Evolutionary conservation across 306 rosid genomes (phyloP).

Genomic region (Fragaria nilgerrensis): DNA sequence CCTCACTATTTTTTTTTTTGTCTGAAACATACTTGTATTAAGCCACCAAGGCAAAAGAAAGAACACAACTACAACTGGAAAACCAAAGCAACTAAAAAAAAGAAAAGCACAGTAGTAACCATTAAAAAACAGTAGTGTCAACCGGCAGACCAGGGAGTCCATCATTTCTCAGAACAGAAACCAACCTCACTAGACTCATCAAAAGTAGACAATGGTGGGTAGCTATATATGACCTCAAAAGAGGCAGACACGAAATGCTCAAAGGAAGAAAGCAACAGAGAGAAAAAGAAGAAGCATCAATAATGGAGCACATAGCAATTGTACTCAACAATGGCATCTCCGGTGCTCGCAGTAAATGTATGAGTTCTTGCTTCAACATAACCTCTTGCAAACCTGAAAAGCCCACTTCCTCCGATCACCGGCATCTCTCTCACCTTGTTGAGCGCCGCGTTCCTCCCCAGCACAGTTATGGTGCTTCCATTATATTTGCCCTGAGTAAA

Average conservation of each 20-base stretch:
- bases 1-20: no score
- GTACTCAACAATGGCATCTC: conserved; percentile 60
- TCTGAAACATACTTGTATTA: no score
- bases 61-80: no score
- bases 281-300: conserved; percentile 4
- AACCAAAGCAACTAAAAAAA: no score
- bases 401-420: conserved; percentile 73
- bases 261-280: background rate
- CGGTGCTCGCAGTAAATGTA: conserved; percentile 11
- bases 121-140: no score
- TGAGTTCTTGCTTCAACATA: conserved; percentile 51
- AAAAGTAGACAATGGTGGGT: no score
- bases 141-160: no score
- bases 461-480: conserved; percentile 57
- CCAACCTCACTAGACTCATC: no score
- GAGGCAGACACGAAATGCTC: background rate
- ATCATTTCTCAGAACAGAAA: no score
- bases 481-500: conserved; percentile 60
- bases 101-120: no score
- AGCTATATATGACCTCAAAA: background rate
- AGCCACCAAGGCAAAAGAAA: no score
- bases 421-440: conserved; percentile 68
- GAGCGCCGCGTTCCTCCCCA: conserved; percentile 59
- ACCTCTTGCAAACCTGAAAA: conserved; percentile 69
- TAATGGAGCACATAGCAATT: conserved; percentile 46